Evolutionary conservation across 257 asterid genomes (phyloP), one percentile per base, ranked within the genome.

Genomic region (Craterostigma plantagineum): DNA sequence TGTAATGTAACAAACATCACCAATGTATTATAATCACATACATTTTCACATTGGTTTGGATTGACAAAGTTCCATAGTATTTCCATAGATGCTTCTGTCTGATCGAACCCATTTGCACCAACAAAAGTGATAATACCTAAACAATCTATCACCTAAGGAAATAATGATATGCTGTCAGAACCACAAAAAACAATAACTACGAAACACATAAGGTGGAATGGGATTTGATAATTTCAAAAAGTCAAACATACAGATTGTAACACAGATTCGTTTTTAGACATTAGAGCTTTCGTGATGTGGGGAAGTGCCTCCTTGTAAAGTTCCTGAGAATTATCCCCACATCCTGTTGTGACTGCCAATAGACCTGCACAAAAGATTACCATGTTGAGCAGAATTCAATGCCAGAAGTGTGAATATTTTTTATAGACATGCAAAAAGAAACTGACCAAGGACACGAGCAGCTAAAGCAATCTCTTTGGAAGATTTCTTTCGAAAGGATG

Each of bases 61-160:
- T 42, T 8, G 37, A 60, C 56, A 23, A 60, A 51, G 38, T 55
- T 27, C 67, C 71, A 65, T 10, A 65, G 16, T n/a, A 55, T 55
- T 50, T 44, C 53, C 71, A 64, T 60, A 17, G 67, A 33, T 34
- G 53, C 50, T 60, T 64, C 63, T 15, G 67, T 64, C 45, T 60
- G 45, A 52, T 55, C 60, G 36, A 4, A 42, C 10, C 41, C 50
- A 55, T 50, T 48, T 45, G 57, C 58, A 38, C 71, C 63, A 30
- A 65, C 49, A 43, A 60, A 60, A 2, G 71, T 55, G 23, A 45
- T 46, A 30, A 65, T 43, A 17, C 60, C 67, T 46, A 65, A 46
- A 51, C 54, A 65, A 43, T 55, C 54, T 0, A 65, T 50, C 18
- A 45, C 54, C 70, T 58, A 46, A 11, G 9, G 11, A 39, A 11